A percentile compares a stretch with the other conserved stretches of the same genome.
Conservation (phyloP, 805 yeast species). For the Kluyveromyces wickerhamii region DNA sequence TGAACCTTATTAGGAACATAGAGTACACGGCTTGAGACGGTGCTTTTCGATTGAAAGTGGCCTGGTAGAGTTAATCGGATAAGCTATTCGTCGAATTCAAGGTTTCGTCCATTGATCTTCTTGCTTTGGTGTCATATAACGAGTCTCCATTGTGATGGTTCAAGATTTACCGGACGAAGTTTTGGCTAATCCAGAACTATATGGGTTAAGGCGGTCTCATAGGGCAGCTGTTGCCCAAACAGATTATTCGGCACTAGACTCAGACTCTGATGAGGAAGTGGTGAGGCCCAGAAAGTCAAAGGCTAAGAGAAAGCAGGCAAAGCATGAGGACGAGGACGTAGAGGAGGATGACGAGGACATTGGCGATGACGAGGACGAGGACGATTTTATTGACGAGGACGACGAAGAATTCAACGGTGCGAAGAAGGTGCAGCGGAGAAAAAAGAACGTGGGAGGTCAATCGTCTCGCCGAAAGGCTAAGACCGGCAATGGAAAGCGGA, state of each 20-base stretch:
- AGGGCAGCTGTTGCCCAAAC: slow-evolving; percentile 40
- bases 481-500: slow-evolving; percentile 10
- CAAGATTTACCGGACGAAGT: slow-evolving; percentile 40
- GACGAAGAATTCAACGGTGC: slow-evolving; percentile 13
- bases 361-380: slow-evolving; percentile 23
- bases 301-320: slow-evolving; percentile 26
- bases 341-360: slow-evolving; percentile 26
- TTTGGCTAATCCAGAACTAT: slow-evolving; percentile 67
- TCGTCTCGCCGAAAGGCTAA: slow-evolving; percentile 14
- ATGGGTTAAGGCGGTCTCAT: slow-evolving; percentile 72
- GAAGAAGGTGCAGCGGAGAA: slow-evolving; percentile 14
- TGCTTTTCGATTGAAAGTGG: too few relatives aligned
- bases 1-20: too few relatives aligned
- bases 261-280: slow-evolving; percentile 27
- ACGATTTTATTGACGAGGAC: slow-evolving; percentile 26
- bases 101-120: too few relatives aligned
- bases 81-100: too few relatives aligned
- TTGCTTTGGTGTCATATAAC: too few relatives aligned
- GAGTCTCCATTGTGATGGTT: too few relatives aligned
- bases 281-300: slow-evolving; percentile 14
- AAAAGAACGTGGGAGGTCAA: slow-evolving; percentile 18
- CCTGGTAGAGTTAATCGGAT: too few relatives aligned
- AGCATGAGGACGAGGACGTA: slow-evolving; percentile 19
- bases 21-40: too few relatives aligned
- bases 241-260: slow-evolving; percentile 18